Evolutionary conservation across 495 filamentous ascomycete genomes (phyloP), one percentile per base, ranked within the genome.

Genomic region (Hypomontagnella monticulosa): DNA sequence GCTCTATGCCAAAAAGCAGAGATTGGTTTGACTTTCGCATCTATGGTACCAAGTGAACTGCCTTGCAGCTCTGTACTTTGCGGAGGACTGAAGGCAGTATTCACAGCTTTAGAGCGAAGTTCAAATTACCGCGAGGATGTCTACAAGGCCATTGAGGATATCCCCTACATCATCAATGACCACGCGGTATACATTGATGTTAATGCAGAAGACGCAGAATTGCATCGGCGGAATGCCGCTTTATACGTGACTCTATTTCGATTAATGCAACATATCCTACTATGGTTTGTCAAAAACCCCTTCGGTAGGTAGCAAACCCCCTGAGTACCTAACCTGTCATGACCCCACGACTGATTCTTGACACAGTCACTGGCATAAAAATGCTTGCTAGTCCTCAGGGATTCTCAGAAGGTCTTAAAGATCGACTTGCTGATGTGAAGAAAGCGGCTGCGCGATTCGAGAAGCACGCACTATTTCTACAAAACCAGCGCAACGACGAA

Each of bases 251-350:
- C 38, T 7, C 50, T 70, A 20, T 66, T 53, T 43, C 16, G 34
- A 3, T 16, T 51, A 4, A 52, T 66, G 16, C 48, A 55, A 20
- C 57, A 66, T 14, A 61, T 70, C 12, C 58, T 70, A 15, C 10
- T 15, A 12, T 66, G 67, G 67, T 70, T 70, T 37, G 36, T 66
- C 5, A 63, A 49, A 37, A 66, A 62, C 47, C 44, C 57, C 3
- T 37, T 56, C 14, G 51, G 67, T 70, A 43, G 46, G 15, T 15
- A 55, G 49, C 8, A 16, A 16, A 27, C 23, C 23, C 23, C 14
- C 9, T 20, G 43, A 11, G 10, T 55, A 11, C 4, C 8, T 50
- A 12, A n/a, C 27, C 6, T 32, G 6, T 8, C 4, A 7, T 18
- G 12, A 47, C 6, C 12, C 20, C 27, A 20, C 2, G 2, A 27